Conservation (phyloP, 78 protist genomes). For the Chrysochromulina parva region DNA sequence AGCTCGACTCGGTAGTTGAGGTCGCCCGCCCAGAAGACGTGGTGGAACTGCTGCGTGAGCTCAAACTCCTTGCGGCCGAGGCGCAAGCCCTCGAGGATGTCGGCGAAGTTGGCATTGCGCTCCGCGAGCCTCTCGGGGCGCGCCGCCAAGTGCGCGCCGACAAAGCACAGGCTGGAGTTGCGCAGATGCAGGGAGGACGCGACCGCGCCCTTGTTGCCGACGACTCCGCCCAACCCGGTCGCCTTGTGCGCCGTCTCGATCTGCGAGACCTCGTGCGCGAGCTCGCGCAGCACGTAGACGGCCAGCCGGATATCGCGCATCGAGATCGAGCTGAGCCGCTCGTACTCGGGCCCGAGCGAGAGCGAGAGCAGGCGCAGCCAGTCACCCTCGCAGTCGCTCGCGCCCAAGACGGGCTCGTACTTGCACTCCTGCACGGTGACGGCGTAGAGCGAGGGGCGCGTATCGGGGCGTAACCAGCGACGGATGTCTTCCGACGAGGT, state of each 20-base stretch:
- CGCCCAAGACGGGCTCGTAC: no score
- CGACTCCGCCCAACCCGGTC: background rate
- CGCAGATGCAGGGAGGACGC: background rate
- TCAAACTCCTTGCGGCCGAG: background rate
- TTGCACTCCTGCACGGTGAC: no score
- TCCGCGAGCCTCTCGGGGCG: background rate
- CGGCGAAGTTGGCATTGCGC: constrained; percentile 17
- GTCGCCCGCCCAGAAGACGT: background rate
- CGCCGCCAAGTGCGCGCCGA: constrained; percentile 24
- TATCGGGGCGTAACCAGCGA: no score
- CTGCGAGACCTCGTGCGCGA: background rate
- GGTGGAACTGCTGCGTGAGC: background rate
- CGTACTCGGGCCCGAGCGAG: background rate
- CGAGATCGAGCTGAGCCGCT: background rate
- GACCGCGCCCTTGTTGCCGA: constrained; percentile 31
- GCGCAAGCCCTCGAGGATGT: background rate
- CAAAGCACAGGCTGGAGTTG: background rate
- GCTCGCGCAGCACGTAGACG: background rate
- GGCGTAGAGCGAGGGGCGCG: no score
- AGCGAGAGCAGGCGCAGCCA: no score
- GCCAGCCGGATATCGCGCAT: background rate
- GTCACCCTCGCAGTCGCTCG: no score
- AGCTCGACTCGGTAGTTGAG: background rate
- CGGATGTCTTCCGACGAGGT: no score
- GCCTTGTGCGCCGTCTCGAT: background rate